Evolutionary conservation across 805 yeast genomes (phyloP).

Genomic region (Myxozyma lipomycoides): DNA sequence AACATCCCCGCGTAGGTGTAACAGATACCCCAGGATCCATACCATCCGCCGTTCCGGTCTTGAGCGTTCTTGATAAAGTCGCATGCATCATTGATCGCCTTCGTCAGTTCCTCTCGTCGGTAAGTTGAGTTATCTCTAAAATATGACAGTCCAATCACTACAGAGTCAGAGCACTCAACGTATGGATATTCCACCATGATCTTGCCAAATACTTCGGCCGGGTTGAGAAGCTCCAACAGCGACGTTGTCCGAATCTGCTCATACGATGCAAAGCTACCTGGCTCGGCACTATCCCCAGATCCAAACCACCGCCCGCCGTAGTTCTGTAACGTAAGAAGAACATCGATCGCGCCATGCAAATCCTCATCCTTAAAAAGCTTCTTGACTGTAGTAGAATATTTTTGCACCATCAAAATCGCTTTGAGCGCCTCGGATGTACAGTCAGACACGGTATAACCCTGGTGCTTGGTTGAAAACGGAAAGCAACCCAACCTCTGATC

Average conservation of each 20-base stretch:
- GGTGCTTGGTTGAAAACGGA: constrained; percentile 94
- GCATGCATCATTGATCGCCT: constrained; percentile 72
- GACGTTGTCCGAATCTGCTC: constrained; percentile 82
- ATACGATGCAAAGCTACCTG: constrained; percentile 89
- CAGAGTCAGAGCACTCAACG: constrained; percentile 96
- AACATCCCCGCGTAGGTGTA: constrained; percentile 96
- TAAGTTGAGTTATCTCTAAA: constrained; percentile 66
- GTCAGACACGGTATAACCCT: constrained; percentile 94
- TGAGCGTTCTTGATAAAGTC: constrained; percentile 67
- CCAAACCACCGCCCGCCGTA: not conserved
- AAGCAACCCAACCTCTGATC: constrained; percentile 86
- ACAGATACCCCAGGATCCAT: constrained; percentile 98
- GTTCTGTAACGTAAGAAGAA: constrained; percentile 73
- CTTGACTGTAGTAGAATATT: constrained; percentile 43
- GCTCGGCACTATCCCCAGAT: constrained; percentile 62
- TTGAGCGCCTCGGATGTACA: constrained; percentile 95
- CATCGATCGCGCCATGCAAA: constrained; percentile 68
- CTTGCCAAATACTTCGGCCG: constrained; percentile 97
- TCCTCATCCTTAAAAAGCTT: constrained; percentile 52
- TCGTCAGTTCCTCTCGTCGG: constrained; percentile 57
- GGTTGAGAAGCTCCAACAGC: constrained; percentile 71
- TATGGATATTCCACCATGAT: constrained; percentile 98
- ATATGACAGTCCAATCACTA: constrained; percentile 80
- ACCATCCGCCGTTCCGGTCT: constrained; percentile 87
- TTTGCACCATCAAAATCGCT: constrained; percentile 86